A percentile compares a stretch with the other conserved stretches of the same genome.
Conservation (phyloP, 2,329 filamentous ascomycete species). For the Epichloe baconii region DNA sequence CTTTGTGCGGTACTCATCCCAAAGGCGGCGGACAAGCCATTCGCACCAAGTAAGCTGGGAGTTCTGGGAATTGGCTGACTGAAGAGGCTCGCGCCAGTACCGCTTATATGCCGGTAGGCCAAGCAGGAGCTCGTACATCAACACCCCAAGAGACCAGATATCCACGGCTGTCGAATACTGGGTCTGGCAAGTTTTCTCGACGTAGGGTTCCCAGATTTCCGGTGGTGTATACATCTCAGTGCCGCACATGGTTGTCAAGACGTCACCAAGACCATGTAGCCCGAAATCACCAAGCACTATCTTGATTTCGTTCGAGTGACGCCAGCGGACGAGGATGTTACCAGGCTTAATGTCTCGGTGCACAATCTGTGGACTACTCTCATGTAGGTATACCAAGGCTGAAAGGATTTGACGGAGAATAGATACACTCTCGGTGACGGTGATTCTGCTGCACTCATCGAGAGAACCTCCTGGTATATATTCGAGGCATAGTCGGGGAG, state of each 20-base stretch:
- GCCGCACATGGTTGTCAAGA: constrained; percentile 40
- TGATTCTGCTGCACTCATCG: not conserved
- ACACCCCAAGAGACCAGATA: constrained; percentile 83
- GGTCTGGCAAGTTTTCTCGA: not conserved
- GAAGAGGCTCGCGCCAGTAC: not conserved
- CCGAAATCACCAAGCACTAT: not conserved
- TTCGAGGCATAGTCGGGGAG: constrained; percentile 7
- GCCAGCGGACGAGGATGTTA: constrained; percentile 59
- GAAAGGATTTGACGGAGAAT: constrained; percentile 8
- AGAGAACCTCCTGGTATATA: constrained; percentile 8
- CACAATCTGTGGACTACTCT: constrained; percentile 42
- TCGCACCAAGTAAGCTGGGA: constrained; percentile 1
- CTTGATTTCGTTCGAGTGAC: not conserved
- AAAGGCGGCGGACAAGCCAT: not conserved
- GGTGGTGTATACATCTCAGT: constrained; percentile 17
- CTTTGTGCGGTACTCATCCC: too few relatives aligned
- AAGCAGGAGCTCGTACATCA: constrained; percentile 23
- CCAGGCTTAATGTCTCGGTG: constrained; percentile 91
- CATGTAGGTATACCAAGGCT: constrained; percentile 10
- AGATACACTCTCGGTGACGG: constrained; percentile 5
- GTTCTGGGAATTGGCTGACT: not conserved
- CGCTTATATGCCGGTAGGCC: not conserved
- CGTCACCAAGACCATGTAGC: constrained; percentile 36
- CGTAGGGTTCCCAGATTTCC: not conserved
- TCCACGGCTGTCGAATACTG: constrained; percentile 76